Evolutionary conservation across 345 rosid species (phyloP).

Genomic region (Pseudoturritis turrita): DNA sequence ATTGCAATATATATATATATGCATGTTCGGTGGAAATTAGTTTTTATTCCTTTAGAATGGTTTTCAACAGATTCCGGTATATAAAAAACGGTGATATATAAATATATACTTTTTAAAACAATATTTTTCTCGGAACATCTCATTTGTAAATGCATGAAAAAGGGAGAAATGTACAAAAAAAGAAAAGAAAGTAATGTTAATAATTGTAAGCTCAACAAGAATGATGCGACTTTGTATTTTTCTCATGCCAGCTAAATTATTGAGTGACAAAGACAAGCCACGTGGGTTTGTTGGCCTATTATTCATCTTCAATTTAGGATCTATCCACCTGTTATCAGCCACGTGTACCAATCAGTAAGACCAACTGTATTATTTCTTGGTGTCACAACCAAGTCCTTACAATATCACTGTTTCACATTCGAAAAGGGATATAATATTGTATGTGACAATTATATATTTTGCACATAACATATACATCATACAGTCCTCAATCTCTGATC

Average conservation of each 20-base stretch:
- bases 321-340: neutral
- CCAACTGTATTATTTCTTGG: conserved; percentile 6
- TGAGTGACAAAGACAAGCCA: conserved; percentile 12
- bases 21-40: too few relatives aligned
- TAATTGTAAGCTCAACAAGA: conserved; percentile 19
- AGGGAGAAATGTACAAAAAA: too few relatives aligned
- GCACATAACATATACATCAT: too few relatives aligned
- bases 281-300: conserved; percentile 32
- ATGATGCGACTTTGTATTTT: conserved; percentile 23
- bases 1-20: too few relatives aligned
- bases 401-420: neutral
- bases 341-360: neutral
- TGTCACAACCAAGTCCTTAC: conserved; percentile 7
- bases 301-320: neutral
- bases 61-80: too few relatives aligned
- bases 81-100: too few relatives aligned
- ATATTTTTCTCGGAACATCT: too few relatives aligned
- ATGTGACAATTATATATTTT: neutral
- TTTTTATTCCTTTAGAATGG: too few relatives aligned
- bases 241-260: conserved; percentile 13
- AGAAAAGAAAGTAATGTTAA: neutral
- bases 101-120: too few relatives aligned
- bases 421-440: neutral
- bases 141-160: too few relatives aligned
- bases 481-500: too few relatives aligned